Evolutionary conservation across 805 yeast genomes (phyloP).

Genomic region (Candida incommunis): DNA sequence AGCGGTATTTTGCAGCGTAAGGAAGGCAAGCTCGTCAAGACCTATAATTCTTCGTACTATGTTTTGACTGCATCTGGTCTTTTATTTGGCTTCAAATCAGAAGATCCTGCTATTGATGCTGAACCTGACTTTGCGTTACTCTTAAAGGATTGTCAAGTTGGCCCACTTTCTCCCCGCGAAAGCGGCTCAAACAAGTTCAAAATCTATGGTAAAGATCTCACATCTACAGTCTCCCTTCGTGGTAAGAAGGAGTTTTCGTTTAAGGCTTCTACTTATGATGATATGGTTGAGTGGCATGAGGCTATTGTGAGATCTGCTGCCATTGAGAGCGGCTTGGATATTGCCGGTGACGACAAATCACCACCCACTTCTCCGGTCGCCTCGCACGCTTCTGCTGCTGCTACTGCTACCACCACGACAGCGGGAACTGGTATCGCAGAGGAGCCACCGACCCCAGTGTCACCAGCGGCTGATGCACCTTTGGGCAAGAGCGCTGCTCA

Average conservation of each 20-base stretch:
- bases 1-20: conserved; percentile 35
- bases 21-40: conserved; percentile 29
- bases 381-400: conserved; percentile 4
- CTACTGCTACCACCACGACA: conserved; percentile 6
- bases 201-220: conserved; percentile 30
- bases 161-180: conserved; percentile 19
- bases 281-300: conserved; percentile 32
- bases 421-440: no score
- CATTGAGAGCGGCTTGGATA: no score
- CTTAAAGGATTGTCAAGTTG: conserved; percentile 32
- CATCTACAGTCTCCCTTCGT: conserved; percentile 17
- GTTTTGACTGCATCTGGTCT: conserved; percentile 33
- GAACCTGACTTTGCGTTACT: conserved; percentile 33
- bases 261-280: conserved; percentile 31
- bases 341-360: background rate
- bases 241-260: conserved; percentile 25
- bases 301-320: conserved; percentile 18
- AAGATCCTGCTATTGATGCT: conserved; percentile 27
- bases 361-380: conserved; percentile 2
- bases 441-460: no score
- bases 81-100: conserved; percentile 32
- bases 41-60: conserved; percentile 29
- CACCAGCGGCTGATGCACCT: no score
- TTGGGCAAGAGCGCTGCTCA: no score
- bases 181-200: conserved; percentile 27